Evolutionary conservation across 2,329 filamentous ascomycete genomes (phyloP).

Genomic region (Trichoderma endophyticum): DNA sequence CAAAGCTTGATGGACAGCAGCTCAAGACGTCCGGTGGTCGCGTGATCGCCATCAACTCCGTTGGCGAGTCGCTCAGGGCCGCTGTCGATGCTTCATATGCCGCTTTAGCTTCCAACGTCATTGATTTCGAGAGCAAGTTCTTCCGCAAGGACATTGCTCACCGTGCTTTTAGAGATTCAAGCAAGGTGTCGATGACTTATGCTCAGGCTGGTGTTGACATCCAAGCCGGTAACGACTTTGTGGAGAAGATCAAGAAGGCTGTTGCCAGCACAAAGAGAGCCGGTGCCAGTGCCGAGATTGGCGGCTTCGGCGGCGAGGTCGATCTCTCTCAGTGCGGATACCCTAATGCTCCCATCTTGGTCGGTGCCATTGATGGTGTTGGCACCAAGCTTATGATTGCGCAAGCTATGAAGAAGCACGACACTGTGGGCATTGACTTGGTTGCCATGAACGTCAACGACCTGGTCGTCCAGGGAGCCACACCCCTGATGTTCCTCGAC

Average conservation of each 20-base stretch:
- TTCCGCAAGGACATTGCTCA: conserved; percentile 91
- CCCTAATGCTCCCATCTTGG: conserved; percentile 70
- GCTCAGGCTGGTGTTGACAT: conserved; percentile 92
- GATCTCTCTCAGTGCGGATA: conserved; percentile 69
- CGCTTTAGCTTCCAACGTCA: conserved; percentile 63
- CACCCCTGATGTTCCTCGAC: conserved; percentile 94
- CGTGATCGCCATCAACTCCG: conserved; percentile 89
- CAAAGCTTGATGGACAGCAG: conserved; percentile 58
- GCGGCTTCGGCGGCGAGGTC: conserved; percentile 78
- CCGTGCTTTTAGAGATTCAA: conserved; percentile 56
- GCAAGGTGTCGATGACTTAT: conserved; percentile 67
- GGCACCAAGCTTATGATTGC: conserved; percentile 97
- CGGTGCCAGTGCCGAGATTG: conserved; percentile 89
- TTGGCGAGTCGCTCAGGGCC: conserved; percentile 66
- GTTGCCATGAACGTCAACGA: conserved; percentile 99
- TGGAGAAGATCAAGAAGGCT: conserved; percentile 84
- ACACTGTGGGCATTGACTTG: conserved; percentile 92
- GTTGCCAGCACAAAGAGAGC: conserved; percentile 82
- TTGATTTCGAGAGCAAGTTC: conserved; percentile 86
- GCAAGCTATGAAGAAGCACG: conserved; percentile 82
- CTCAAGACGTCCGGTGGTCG: conserved; percentile 80
- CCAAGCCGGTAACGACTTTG: conserved; percentile 87
- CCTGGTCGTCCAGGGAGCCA: conserved; percentile 90
- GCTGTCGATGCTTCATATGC: conserved; percentile 87
- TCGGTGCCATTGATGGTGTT: conserved; percentile 94